phyloP scores from a whole-genome alignment of 1,284 basidiomycete species.

The Melampsora larici-populina region DNA sequence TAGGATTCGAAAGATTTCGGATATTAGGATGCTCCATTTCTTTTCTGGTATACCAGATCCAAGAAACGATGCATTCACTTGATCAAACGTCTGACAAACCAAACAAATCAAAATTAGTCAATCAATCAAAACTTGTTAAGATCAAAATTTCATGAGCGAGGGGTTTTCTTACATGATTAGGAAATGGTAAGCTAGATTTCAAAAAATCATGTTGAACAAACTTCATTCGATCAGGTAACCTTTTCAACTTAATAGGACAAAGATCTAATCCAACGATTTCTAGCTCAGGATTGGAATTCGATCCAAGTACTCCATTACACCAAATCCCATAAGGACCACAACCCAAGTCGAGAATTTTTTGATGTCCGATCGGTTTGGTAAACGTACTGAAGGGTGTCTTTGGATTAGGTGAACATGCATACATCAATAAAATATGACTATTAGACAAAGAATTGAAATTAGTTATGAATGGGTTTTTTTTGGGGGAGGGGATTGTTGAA shows the following conservation, averaged over 20 bases:
- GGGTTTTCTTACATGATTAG: constrained; percentile 15
- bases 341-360: constrained; percentile 32
- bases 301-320: constrained; percentile 22
- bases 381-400: neutral
- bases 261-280: constrained; percentile 23
- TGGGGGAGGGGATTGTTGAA: no score
- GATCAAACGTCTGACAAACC: constrained; percentile 27
- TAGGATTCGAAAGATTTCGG: constrained; percentile 29
- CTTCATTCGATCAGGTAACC: no score
- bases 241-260: constrained; percentile 2
- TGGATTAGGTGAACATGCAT: constrained; percentile 22
- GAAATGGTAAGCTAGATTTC: constrained; percentile 11
- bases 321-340: constrained; percentile 34
- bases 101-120: neutral
- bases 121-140: no score
- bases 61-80: constrained; percentile 33
- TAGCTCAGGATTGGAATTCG: neutral
- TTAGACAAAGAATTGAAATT: neutral
- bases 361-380: neutral
- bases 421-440: constrained; percentile 25
- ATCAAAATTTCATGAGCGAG: no score
- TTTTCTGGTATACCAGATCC: constrained; percentile 23
- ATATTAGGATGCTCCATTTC: constrained; percentile 4
- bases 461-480: no score
- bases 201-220: constrained; percentile 28